phyloP scores from a whole-genome alignment of 192 early-diverging fungal genomes.

The Geranomyces variabilis region DNA sequence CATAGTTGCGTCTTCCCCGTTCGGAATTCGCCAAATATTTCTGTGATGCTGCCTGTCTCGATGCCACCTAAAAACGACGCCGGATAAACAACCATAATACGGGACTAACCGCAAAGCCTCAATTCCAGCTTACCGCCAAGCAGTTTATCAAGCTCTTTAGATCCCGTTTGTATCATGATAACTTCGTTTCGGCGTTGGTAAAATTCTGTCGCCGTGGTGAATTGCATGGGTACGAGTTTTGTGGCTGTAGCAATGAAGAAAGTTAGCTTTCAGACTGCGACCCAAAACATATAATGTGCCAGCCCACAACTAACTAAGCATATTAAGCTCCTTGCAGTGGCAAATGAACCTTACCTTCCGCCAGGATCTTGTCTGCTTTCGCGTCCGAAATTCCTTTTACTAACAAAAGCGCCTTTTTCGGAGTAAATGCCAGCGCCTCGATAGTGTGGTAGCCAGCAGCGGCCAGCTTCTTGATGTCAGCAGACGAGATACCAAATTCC shows the following conservation, averaged over 20 bases:
- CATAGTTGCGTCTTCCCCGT: conserved; percentile 98
- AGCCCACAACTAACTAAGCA: too few relatives aligned
- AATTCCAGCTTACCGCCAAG: conserved; percentile 83
- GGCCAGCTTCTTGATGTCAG: conserved; percentile 64
- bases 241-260: conserved; percentile 68
- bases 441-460: conserved; percentile 89
- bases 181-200: conserved; percentile 80
- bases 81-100: background rate
- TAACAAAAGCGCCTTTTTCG: conserved; percentile 78
- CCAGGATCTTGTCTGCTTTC: conserved; percentile 92
- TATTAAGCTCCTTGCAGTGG: too few relatives aligned
- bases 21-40: conserved; percentile 97
- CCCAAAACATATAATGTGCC: too few relatives aligned
- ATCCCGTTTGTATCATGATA: conserved; percentile 86
- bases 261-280: too few relatives aligned
- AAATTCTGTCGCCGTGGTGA: conserved; percentile 91
- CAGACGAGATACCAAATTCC: conserved; percentile 47
- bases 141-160: conserved; percentile 87
- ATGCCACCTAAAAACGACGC: conserved; percentile 67
- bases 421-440: conserved; percentile 92
- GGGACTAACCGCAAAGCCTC: too few relatives aligned
- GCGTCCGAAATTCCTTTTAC: conserved; percentile 96
- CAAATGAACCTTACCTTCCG: conserved; percentile 67
- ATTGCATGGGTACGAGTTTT: conserved; percentile 92
- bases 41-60: conserved; percentile 95